A percentile compares a stretch with the other conserved stretches of the same genome.
phyloP scores from a whole-genome alignment of 495 filamentous ascomycete genomes.

The Usnea hakonensis region DNA sequence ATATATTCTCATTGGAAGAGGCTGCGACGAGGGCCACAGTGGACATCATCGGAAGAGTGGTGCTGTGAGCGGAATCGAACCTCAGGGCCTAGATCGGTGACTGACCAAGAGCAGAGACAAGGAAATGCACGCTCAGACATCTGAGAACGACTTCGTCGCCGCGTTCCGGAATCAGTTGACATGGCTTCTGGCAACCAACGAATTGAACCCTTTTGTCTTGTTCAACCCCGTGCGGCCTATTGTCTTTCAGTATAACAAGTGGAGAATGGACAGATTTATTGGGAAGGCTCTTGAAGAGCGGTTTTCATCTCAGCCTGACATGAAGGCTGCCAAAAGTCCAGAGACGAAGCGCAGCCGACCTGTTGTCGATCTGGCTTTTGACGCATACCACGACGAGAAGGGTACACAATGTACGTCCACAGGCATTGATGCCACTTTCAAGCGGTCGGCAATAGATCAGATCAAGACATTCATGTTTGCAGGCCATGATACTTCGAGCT shows the following conservation, averaged over 20 bases:
- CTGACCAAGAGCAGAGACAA: conserved; percentile 13
- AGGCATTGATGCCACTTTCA: conserved; percentile 10
- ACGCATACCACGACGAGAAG: conserved; percentile 14
- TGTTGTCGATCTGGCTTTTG: conserved; percentile 21
- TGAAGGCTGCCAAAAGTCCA: neutral
- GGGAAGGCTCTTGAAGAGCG: conserved; percentile 30
- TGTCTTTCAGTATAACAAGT: conserved; percentile 27
- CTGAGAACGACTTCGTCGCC: conserved; percentile 28
- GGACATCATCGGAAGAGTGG: conserved; percentile 33
- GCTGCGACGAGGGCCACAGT: conserved; percentile 29
- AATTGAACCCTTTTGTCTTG: conserved; percentile 20
- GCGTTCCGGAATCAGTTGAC: conserved; percentile 30
- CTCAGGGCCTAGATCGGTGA: conserved; percentile 2
- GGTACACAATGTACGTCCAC: neutral
- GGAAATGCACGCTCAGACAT: conserved; percentile 28
- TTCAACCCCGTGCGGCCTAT: conserved; percentile 24
- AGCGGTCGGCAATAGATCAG: conserved; percentile 14
- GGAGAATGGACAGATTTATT: conserved; percentile 31
- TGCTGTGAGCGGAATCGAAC: conserved; percentile 20
- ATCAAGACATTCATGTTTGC: conserved; percentile 37
- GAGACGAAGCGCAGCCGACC: conserved; percentile 12
- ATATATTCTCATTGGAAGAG: conserved; percentile 31
- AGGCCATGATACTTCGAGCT: conserved; percentile 33
- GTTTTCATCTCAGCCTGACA: conserved; percentile 17
- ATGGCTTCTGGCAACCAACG: conserved; percentile 19